phyloP scores from a whole-genome alignment of 345 rosid genomes.

The Salix brachista region DNA sequence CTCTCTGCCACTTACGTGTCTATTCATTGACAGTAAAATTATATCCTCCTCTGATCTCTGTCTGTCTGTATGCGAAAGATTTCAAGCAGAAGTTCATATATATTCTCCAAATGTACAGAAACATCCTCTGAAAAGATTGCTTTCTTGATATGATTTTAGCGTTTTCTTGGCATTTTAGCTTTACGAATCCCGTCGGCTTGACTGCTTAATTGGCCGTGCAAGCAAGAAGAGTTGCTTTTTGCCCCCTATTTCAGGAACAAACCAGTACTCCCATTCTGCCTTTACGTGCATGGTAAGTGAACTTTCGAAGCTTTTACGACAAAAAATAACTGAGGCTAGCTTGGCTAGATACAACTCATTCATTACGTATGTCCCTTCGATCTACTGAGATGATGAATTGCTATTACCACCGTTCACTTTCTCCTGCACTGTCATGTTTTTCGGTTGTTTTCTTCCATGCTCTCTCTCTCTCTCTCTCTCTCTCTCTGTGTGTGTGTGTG shows the following conservation, averaged over 20 bases:
- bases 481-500: too few relatives aligned
- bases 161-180: conserved; percentile 12
- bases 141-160: background rate
- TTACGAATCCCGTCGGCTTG: background rate
- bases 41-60: background rate
- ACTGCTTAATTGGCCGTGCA: conserved; percentile 34
- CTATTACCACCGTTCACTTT: background rate
- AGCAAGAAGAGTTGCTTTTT: conserved; percentile 41
- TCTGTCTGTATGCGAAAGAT: background rate
- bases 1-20: conserved; percentile 9
- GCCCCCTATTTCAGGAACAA: conserved; percentile 37
- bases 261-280: conserved; percentile 15
- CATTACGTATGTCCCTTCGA: background rate
- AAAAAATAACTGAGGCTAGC: background rate
- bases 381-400: background rate
- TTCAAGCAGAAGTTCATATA: background rate
- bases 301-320: conserved; percentile 11
- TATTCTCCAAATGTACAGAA: conserved; percentile 27
- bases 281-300: conserved; percentile 55
- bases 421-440: background rate
- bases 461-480: too few relatives aligned
- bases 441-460: background rate
- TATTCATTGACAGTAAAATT: conserved; percentile 13
- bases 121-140: conserved; percentile 19
- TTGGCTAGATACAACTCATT: background rate